Base-by-base conservation (phyloP, 176 grass and related monocot genomes). In the Oryza officinalis region DNA sequence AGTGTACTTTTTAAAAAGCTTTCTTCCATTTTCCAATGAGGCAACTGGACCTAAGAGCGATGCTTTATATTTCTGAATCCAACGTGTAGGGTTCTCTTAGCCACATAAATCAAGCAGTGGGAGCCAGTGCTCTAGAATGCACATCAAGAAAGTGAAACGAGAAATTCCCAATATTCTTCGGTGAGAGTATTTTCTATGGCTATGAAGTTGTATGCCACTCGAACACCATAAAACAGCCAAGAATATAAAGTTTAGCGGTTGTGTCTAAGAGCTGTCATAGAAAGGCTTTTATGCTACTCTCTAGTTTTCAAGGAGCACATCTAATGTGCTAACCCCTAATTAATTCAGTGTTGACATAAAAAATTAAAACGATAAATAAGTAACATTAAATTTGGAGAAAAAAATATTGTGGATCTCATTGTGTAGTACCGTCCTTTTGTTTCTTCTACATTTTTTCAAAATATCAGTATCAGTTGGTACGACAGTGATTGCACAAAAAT, bases 61-160 rank as follows among this genome's bases (percentile, higher is more conserved):
- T 69, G 38, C 63, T 68, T 86, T 83, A 46, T 38, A 63, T 80
- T 75, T 87, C 37, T 13, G 68, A 79, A 80, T 80, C 70, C 63
- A 75, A 80, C 25, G 31, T 60, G 30, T 65, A 69, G n/a, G 37
- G 37, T 44, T 82, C 68, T 74, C 63, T 54, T 69, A 70, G 71
- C 89, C 89, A 64, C 89, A 75, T 23, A 65, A 75, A 63, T 50
- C 32, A 80, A 84, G 69, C 20, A 90, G 88, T 73, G 74, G 45
- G 40, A 32, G 49, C 50, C 32, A 85, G 83, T 87, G 80, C 80
- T 49, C 78, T 67, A 63, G 35, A 61, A 61, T 60, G 77, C 73
- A 82, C 67, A 83, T 86, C 80, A 83, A 41, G 75, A 83, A 30
- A 83, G 63, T 43, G 75, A 83, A 69, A 17, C 13, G 52, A 35